Evolutionary conservation across 371 early-diverging fungal genomes (phyloP), one percentile per base, ranked within the genome.

Genomic region (Haplosporangium sp.): DNA sequence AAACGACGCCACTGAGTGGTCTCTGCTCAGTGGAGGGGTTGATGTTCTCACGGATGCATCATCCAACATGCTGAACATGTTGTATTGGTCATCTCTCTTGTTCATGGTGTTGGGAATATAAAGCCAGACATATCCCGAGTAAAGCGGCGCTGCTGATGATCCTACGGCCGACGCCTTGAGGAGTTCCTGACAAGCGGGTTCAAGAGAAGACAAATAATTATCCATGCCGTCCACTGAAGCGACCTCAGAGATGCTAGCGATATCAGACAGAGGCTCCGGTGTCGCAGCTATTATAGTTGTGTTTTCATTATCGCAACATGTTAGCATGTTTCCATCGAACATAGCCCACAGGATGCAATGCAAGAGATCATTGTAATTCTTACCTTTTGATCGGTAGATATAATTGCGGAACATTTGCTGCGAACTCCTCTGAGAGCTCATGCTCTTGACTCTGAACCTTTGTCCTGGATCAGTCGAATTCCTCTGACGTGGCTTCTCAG

Each of bases 41-140:
- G 53, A 53, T 51, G 23, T 23, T 48, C 62, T 42, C 23, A 23
- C 20, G 42, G 21, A 20, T 21, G 52, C n/a, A 37, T 23, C 37
- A 48, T 50, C 50, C 50, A 18, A 10, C 20, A 50, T 2, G 18
- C 50, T 50, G 50, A 9, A 16, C 1, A n/a, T 48, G 13, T 60
- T 48, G 45, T 38, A 5, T 16, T 56, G n/a, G 9, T 36, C 8
- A 41, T 11, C 18, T 21, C 36, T 18, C 37, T 55, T 47, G 18
- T 4, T 18, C 12, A 29, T 9, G 21, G 41, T 55, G 40, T 72
- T 67, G 2, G 68, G 72, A 13, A 77, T 47, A 23, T 77, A 77
- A 21, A 77, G 67, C 79, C 79, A 77, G 6, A 77, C 50, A 23
- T 72, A 65, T 46, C 79, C 79, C 1, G 67, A 66, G 40, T 69